Conservation (phyloP, 106 monocot genomes). For the Apostasia shenzhenica region DNA sequence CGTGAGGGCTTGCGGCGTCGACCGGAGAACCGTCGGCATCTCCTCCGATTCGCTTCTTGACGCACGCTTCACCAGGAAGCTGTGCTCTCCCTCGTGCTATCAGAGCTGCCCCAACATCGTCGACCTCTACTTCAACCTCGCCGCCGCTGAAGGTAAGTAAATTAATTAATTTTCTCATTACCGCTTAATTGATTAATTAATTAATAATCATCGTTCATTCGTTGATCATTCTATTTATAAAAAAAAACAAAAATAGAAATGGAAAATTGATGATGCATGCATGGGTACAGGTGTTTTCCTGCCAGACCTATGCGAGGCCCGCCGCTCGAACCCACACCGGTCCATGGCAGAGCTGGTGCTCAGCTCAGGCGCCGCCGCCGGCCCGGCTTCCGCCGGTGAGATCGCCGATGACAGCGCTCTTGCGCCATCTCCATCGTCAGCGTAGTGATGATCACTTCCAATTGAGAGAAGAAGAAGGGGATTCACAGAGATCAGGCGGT, state of each 20-base stretch:
- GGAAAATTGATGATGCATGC: not conserved
- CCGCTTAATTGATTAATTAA: not conserved
- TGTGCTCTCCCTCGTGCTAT: constrained; percentile 59
- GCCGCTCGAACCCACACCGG: constrained; percentile 23
- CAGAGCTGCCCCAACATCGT: constrained; percentile 63
- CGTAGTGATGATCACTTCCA: too few species aligned
- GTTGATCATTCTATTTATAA: not conserved
- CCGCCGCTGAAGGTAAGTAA: constrained; percentile 60
- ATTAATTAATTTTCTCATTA: not conserved
- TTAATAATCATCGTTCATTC: not conserved
- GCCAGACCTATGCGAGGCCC: constrained; percentile 35
- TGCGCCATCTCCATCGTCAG: not conserved
- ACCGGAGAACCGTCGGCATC: constrained; percentile 46
- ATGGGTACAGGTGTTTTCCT: constrained; percentile 37
- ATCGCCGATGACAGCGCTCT: not conserved
- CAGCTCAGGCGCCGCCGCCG: constrained; percentile 15
- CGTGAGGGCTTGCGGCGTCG: constrained; percentile 49
- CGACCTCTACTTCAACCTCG: constrained; percentile 77
- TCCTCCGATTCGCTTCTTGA: constrained; percentile 62
- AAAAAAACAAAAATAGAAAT: not conserved
- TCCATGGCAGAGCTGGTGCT: constrained; percentile 38
- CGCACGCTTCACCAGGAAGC: constrained; percentile 20
- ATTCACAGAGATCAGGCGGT: too few species aligned
- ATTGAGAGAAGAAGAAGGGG: too few species aligned
- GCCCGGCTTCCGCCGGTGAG: not conserved